These are phyloP conservation scores for Barnettozyma botsteinii DNA, from an alignment of 805 yeast species.

Conservation along the genomic window DNA sequence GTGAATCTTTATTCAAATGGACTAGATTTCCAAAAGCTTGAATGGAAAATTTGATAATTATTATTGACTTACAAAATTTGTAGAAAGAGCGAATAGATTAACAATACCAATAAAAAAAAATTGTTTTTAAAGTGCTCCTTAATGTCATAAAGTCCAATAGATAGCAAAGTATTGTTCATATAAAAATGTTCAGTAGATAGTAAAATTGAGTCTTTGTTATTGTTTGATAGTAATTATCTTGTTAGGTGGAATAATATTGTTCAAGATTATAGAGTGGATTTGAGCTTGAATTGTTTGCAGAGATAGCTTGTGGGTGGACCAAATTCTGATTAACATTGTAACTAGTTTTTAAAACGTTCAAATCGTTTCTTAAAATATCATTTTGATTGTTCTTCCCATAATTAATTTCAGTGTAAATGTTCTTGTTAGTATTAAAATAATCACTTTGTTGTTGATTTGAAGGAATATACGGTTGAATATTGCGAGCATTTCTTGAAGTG, in stretches of 20 bases:
- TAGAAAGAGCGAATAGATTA: background rate
- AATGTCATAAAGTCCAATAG: background rate
- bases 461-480: background rate
- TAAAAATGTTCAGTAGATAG: background rate
- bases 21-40: slow-evolving; percentile 21
- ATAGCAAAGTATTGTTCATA: slow-evolving; percentile 3
- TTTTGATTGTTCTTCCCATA: background rate
- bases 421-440: background rate
- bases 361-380: slow-evolving; percentile 1
- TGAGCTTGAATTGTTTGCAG: background rate
- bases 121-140: background rate
- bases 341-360: background rate
- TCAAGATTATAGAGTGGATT: background rate
- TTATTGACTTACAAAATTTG: background rate
- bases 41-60: background rate
- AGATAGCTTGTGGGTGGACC: background rate
- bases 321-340: background rate
- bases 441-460: background rate
- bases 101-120: background rate
- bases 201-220: background rate
- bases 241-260: slow-evolving; percentile 2
- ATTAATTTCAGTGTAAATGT: no score
- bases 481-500: background rate
- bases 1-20: slow-evolving; percentile 41
- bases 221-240: background rate